Percentiles rank a stretch among this genome's conserved stretches.
These are phyloP conservation scores for Ophiocytium majus DNA, from an alignment of 352 stramenopile species.

Conservation along the genomic window DNA sequence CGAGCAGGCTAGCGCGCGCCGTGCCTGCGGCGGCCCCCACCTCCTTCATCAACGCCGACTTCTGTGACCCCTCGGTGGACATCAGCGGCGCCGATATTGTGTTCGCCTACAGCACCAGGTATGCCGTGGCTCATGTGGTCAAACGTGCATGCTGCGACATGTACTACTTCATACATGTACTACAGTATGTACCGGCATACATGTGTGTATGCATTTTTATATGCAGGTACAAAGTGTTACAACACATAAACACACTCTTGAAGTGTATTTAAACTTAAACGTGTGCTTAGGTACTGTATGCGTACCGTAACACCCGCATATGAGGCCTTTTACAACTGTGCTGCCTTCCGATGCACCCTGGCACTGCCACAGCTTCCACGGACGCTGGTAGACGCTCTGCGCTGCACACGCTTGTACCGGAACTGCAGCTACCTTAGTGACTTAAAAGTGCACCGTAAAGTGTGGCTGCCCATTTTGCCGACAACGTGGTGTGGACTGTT, in stretches of 20 bases:
- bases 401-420: too few relatives aligned
- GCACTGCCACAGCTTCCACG: too few relatives aligned
- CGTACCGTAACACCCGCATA: not conserved
- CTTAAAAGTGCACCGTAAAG: too few relatives aligned
- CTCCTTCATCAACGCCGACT: constrained; percentile 36
- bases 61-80: constrained; percentile 34
- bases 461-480: too few relatives aligned
- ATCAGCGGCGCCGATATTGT: constrained; percentile 45
- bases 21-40: constrained; percentile 1
- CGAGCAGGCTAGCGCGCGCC: not conserved
- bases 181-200: not conserved
- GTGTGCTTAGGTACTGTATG: not conserved
- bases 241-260: too few relatives aligned
- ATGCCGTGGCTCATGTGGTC: not conserved
- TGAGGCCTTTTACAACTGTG: not conserved
- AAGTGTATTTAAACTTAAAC: not conserved
- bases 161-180: too few relatives aligned
- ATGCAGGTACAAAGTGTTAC: too few relatives aligned
- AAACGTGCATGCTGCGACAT: too few relatives aligned
- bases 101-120: constrained; percentile 51
- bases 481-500: too few relatives aligned
- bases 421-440: too few relatives aligned
- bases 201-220: not conserved
- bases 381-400: too few relatives aligned
- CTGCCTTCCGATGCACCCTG: too few relatives aligned